phyloP scores from a whole-genome alignment of 805 yeast genomes.

The Ogataea trehaloabstinens region DNA sequence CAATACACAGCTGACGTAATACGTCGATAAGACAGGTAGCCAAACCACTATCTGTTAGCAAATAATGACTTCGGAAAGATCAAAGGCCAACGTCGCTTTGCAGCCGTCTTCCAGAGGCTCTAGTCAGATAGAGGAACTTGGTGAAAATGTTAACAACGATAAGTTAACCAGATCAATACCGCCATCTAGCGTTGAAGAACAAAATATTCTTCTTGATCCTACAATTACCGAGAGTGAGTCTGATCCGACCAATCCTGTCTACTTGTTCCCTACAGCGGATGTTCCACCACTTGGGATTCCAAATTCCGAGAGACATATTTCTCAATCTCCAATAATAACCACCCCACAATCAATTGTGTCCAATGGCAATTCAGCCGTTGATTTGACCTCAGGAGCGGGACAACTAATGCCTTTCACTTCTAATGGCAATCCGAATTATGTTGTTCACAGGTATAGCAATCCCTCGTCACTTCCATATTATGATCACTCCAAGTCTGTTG shows the following conservation, averaged over 20 bases:
- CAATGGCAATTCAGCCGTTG: constrained; percentile 1
- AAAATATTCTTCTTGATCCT: constrained; percentile 12
- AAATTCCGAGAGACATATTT: constrained; percentile 6
- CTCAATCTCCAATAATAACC: constrained; percentile 11
- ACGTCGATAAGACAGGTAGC: too few relatives aligned
- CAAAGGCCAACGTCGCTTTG: neutral
- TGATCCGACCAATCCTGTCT: constrained; percentile 4
- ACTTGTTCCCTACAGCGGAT: constrained; percentile 12
- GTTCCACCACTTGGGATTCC: constrained; percentile 6
- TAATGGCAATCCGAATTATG: constrained; percentile 8
- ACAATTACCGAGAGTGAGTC: constrained; percentile 8
- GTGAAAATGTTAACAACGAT: constrained; percentile 2
- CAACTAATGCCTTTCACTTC: constrained; percentile 8
- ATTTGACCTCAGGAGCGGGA: constrained; percentile 4
- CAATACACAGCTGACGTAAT: neutral
- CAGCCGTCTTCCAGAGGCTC: neutral
- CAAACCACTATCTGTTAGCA: neutral
- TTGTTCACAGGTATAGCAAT: constrained; percentile 14
- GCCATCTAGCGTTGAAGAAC: constrained; percentile 7
- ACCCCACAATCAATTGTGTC: constrained; percentile 14
- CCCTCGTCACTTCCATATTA: constrained; percentile 12
- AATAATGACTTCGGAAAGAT: neutral
- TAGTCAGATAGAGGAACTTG: constrained; percentile 14
- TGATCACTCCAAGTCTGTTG: constrained; percentile 8
- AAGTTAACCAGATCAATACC: neutral